These are phyloP conservation scores for Paracoccidioides lutzii DNA, from an alignment of 2,329 filamentous ascomycete genomes.

Conservation along the genomic window DNA sequence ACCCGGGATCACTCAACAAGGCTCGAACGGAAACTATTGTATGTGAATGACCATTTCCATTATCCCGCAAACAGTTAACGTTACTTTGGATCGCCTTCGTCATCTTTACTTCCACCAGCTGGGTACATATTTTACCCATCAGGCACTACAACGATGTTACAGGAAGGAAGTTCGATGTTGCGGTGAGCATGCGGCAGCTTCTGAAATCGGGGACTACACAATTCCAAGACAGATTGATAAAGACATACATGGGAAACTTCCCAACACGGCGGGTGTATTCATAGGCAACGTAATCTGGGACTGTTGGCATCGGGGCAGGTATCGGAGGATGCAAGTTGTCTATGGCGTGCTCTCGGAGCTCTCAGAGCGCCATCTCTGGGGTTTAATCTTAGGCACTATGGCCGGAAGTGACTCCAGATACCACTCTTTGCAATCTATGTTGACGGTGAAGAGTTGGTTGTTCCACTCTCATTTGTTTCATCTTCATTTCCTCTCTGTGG, in stretches of 20 bases:
- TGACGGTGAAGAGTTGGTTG: too few species aligned
- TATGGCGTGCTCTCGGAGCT: background rate
- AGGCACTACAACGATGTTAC: background rate
- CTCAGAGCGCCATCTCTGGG: background rate
- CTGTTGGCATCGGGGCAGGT: background rate
- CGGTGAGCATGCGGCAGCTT: background rate
- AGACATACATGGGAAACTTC: background rate
- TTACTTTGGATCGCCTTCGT: too few species aligned
- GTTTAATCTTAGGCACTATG: background rate
- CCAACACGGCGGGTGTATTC: background rate
- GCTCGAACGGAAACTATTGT: too few species aligned
- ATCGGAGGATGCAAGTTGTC: background rate
- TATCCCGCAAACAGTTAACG: too few species aligned
- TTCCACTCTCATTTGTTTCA: too few species aligned
- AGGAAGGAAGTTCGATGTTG: slow-evolving; percentile 1
- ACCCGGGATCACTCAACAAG: too few species aligned
- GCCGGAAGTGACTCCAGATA: too few species aligned
- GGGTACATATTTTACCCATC: too few species aligned
- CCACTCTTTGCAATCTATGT: too few species aligned
- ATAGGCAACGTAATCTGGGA: slow-evolving; percentile 1
- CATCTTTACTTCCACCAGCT: too few species aligned
- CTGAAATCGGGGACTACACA: background rate
- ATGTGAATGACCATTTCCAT: too few species aligned
- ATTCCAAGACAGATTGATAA: background rate
- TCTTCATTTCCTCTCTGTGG: too few species aligned